Evolutionary conservation across 169 alveolate genomes (phyloP).

Genomic region (Amoebophrya sp.): DNA sequence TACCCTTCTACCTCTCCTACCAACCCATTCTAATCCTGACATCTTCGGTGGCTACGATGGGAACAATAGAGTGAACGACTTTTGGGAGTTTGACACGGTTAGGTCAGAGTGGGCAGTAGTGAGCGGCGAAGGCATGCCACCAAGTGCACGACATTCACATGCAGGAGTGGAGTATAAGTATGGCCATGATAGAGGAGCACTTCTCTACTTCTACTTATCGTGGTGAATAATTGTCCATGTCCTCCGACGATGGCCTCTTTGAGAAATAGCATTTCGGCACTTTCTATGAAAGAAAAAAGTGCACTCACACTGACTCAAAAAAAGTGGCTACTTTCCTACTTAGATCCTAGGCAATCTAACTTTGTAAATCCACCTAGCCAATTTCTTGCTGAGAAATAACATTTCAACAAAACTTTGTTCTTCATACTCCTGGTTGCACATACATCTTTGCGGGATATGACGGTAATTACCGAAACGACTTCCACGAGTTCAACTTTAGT

Average conservation of each 20-base stretch:
- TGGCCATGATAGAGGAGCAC: no score
- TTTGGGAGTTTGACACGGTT: constrained; percentile 38
- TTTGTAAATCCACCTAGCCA: no score
- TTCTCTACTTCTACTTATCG: no score
- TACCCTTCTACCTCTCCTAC: not conserved
- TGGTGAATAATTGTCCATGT: no score
- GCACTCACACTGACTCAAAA: no score
- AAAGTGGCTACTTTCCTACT: no score
- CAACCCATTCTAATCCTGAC: not conserved
- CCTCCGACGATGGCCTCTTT: no score
- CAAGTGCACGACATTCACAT: constrained; percentile 49
- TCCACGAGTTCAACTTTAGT: constrained; percentile 55
- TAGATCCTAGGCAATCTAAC: no score
- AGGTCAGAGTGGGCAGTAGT: not conserved
- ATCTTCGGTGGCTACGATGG: constrained; percentile 40
- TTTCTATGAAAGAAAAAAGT: no score
- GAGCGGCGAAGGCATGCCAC: not conserved
- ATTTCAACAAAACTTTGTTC: no score
- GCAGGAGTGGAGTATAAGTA: constrained; percentile 62
- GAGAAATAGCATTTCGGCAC: no score
- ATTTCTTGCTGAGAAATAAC: no score
- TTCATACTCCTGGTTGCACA: constrained; percentile 58
- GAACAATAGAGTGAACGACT: constrained; percentile 49
- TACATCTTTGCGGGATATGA: constrained; percentile 62
- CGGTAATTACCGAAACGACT: constrained; percentile 60